Evolutionary conservation across 1,284 basidiomycete species (phyloP).

Genomic region (Vanrija pseudolonga): DNA sequence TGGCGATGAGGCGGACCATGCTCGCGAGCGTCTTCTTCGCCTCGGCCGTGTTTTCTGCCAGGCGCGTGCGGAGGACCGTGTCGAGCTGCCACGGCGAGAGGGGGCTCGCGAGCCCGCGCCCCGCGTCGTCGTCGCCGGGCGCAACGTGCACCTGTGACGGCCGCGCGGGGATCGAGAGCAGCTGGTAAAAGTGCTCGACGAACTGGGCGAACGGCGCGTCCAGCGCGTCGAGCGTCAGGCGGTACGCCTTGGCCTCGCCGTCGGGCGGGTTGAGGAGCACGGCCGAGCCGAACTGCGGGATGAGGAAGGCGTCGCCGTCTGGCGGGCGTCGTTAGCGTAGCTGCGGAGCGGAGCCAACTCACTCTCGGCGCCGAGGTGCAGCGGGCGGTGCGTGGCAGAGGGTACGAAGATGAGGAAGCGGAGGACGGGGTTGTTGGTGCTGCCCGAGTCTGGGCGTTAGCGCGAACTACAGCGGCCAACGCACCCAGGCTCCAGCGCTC

Average conservation of each 20-base stretch:
- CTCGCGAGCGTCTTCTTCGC: slow-evolving; percentile 71
- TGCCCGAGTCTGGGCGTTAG: slow-evolving; percentile 48
- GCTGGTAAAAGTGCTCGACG: slow-evolving; percentile 65
- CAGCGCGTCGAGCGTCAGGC: slow-evolving; percentile 48
- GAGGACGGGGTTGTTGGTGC: slow-evolving; percentile 82
- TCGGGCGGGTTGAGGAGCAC: slow-evolving; percentile 66
- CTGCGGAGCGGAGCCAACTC: slow-evolving; percentile 15
- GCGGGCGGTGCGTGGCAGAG: slow-evolving; percentile 62
- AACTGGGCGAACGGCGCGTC: slow-evolving; percentile 66
- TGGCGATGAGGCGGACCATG: slow-evolving; percentile 73
- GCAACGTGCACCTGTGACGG: slow-evolving; percentile 45
- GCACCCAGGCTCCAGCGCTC: slow-evolving; percentile 92
- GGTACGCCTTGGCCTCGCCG: slow-evolving; percentile 10
- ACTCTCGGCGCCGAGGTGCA: slow-evolving; percentile 62
- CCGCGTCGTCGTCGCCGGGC: not conserved
- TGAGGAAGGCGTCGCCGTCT: slow-evolving; percentile 60
- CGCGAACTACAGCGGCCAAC: too few species aligned
- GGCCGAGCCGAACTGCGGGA: slow-evolving; percentile 95
- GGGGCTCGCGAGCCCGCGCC: slow-evolving; percentile 12
- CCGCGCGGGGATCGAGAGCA: slow-evolving; percentile 73
- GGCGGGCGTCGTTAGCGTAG: not conserved
- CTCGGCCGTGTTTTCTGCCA: slow-evolving; percentile 64
- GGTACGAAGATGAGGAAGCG: slow-evolving; percentile 92
- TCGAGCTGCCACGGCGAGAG: slow-evolving; percentile 66
- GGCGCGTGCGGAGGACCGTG: slow-evolving; percentile 66